Evolutionary conservation across 306 rosid genomes (phyloP).

Genomic region (Trichosanthes truncata): DNA sequence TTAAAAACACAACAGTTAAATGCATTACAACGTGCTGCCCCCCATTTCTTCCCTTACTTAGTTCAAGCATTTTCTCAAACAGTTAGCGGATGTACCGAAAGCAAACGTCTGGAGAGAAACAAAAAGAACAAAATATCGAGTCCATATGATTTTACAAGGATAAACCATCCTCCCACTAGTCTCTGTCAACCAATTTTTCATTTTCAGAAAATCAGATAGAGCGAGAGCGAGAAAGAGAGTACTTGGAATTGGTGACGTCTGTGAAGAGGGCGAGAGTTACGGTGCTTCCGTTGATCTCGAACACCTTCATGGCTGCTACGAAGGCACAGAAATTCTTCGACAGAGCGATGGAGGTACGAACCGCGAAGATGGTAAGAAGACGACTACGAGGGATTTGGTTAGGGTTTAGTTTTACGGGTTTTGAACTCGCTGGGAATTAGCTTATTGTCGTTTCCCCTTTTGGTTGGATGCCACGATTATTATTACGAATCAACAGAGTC

Average conservation of each 20-base stretch:
- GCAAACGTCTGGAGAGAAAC: background rate
- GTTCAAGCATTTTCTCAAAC: constrained; percentile 3
- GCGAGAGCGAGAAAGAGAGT: constrained; percentile 13
- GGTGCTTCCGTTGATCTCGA: constrained; percentile 41
- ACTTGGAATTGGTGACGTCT: constrained; percentile 74
- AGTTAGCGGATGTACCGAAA: background rate
- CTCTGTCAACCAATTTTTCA: background rate
- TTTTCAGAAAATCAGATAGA: background rate
- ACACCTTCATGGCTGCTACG: constrained; percentile 47
- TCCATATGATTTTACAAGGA: background rate
- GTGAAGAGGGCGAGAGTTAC: constrained; percentile 55
- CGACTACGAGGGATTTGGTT: background rate
- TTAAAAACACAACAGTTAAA: background rate
- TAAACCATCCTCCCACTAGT: background rate
- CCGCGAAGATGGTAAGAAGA: background rate
- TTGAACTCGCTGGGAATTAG: no score
- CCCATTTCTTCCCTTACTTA: background rate
- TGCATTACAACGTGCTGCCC: background rate
- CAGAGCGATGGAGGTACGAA: background rate
- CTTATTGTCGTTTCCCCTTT: no score
- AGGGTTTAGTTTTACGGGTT: background rate
- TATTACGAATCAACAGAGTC: no score
- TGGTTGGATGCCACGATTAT: no score
- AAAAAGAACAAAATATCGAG: background rate
- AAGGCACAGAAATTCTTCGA: background rate